Evolutionary conservation across 192 early-diverging fungal species (phyloP).

Genomic region (Coemansia sp.): DNA sequence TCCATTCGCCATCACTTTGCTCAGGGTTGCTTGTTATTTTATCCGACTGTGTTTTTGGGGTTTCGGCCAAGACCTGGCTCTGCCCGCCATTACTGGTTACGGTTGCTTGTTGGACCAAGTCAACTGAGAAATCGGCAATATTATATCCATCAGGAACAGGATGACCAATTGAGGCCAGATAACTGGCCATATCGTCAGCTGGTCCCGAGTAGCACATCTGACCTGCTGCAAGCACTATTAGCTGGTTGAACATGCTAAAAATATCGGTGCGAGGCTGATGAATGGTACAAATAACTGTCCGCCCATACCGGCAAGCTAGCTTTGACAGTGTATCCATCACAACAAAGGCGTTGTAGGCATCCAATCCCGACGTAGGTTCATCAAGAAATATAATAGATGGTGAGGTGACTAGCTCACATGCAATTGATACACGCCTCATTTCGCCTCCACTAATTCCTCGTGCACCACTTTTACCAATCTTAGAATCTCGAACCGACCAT

Average conservation of each 20-base stretch:
- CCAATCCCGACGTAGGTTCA: slow-evolving; percentile 81
- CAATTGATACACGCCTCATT: slow-evolving; percentile 89
- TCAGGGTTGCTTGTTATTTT: not conserved
- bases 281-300: slow-evolving; percentile 85
- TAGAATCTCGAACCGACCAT: slow-evolving; percentile 73
- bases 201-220: slow-evolving; percentile 83
- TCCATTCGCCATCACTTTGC: slow-evolving; percentile 33
- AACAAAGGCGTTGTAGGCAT: slow-evolving; percentile 89
- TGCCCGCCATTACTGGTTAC: not conserved
- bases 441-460: slow-evolving; percentile 92
- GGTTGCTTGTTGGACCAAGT: slow-evolving; percentile 46
- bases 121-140: slow-evolving; percentile 76
- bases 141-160: slow-evolving; percentile 84
- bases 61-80: not conserved
- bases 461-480: slow-evolving; percentile 67
- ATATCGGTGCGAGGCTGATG: slow-evolving; percentile 94
- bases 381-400: slow-evolving; percentile 87
- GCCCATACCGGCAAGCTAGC: slow-evolving; percentile 45
- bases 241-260: slow-evolving; percentile 84
- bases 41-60: not conserved
- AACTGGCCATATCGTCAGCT: slow-evolving; percentile 57
- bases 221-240: slow-evolving; percentile 81
- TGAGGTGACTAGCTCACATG: slow-evolving; percentile 87
- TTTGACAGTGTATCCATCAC: slow-evolving; percentile 76
- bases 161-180: slow-evolving; percentile 75